Evolutionary conservation across 768 basidiomycete species (phyloP).

Genomic region (Leccinum aurantiacum): DNA sequence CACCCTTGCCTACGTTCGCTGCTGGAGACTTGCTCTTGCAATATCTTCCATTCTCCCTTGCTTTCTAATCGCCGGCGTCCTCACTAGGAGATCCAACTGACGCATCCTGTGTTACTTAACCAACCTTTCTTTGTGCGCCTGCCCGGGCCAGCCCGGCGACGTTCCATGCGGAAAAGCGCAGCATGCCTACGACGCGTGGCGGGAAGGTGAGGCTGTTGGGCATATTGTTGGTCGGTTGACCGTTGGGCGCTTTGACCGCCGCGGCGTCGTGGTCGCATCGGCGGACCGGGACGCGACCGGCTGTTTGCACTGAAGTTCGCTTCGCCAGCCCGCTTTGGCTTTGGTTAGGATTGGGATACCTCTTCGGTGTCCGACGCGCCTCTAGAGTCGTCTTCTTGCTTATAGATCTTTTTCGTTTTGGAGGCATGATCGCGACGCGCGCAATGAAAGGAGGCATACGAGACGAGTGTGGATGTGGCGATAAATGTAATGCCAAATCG

Average conservation of each 20-base stretch:
- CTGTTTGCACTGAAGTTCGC: slow-evolving; percentile 19
- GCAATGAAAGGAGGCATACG: background rate
- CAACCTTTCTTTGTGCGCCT: slow-evolving; percentile 69
- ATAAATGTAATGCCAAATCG: background rate
- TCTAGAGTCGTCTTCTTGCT: slow-evolving; percentile 36
- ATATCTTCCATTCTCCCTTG: no score
- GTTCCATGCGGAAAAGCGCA: slow-evolving; percentile 74
- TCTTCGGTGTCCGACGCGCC: slow-evolving; percentile 33
- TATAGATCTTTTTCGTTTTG: slow-evolving; percentile 29
- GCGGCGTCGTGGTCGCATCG: background rate
- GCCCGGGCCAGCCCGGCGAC: slow-evolving; percentile 69
- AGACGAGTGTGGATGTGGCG: background rate
- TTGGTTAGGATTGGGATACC: slow-evolving; percentile 14
- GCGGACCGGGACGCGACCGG: slow-evolving; percentile 18
- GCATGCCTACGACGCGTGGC: slow-evolving; percentile 43
- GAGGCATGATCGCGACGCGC: slow-evolving; percentile 23
- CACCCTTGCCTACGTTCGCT: no score
- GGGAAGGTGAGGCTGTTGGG: slow-evolving; percentile 64
- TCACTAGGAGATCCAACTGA: no score
- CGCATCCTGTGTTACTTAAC: no score
- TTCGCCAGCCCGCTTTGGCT: slow-evolving; percentile 21
- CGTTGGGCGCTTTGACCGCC: slow-evolving; percentile 34
- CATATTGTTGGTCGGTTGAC: slow-evolving; percentile 75
- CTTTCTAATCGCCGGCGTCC: no score
- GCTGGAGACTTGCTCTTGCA: no score